Evolutionary conservation across 2,329 filamentous ascomycete genomes (phyloP).

Genomic region (Domatiomyces catenatus): DNA sequence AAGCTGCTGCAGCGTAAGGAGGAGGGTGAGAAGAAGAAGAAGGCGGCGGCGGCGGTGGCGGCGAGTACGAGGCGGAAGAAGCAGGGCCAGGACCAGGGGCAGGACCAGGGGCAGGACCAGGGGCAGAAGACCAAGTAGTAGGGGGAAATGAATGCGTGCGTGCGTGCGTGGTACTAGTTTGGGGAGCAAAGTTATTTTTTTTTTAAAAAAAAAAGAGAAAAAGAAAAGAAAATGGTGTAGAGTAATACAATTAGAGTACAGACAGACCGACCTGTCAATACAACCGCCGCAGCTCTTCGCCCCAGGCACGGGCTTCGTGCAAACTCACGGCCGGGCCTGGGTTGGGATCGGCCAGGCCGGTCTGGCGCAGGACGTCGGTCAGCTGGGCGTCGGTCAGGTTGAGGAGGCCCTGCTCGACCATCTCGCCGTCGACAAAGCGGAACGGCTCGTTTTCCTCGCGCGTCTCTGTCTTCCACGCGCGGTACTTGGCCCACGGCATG

Average conservation of each 20-base stretch:
- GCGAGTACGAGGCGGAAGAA: no score
- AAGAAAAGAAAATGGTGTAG: no score
- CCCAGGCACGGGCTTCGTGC: slow-evolving; percentile 12
- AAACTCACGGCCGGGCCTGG: slow-evolving; percentile 9
- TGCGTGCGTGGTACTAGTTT: no score
- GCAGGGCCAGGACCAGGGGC: no score
- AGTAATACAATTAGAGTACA: no score
- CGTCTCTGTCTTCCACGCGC: slow-evolving; percentile 64
- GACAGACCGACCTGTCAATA: slow-evolving; percentile 6
- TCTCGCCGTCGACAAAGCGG: slow-evolving; percentile 81
- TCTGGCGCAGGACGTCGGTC: slow-evolving; percentile 35
- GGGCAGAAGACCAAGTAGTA: no score
- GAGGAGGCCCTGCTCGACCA: slow-evolving; percentile 65
- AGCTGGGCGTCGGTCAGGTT: slow-evolving; percentile 48
- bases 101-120: no score
- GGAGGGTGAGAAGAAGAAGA: neutral
- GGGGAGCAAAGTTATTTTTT: no score
- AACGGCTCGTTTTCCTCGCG: slow-evolving; percentile 59
- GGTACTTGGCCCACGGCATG: slow-evolving; percentile 61
- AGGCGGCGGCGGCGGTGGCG: neutral
- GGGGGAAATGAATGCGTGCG: no score
- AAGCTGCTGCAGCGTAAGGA: neutral
- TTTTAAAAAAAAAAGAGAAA: no score
- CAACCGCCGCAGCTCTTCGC: slow-evolving; percentile 15
- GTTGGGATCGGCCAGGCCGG: slow-evolving; percentile 7